A percentile compares a stretch with the other conserved stretches of the same genome.
These are phyloP conservation scores for Phaeomoniella chlamydospora DNA, from an alignment of 2,329 filamentous ascomycete genomes.

Conservation along the genomic window DNA sequence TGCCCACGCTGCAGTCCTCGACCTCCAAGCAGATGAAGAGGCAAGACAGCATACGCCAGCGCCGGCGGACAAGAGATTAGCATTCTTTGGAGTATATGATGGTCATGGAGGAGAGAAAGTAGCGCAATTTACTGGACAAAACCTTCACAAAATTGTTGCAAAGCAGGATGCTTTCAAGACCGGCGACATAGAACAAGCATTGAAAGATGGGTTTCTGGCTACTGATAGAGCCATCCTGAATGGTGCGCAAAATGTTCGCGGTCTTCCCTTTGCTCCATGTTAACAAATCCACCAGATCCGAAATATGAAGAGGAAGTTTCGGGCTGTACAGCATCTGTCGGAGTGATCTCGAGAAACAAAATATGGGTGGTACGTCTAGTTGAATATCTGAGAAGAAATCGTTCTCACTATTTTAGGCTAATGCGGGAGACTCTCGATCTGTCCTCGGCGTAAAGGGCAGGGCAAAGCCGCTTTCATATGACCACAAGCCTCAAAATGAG, in stretches of 20 bases:
- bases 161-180: constrained; percentile 90
- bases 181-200: constrained; percentile 82
- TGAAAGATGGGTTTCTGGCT: constrained; percentile 94
- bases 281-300: constrained; percentile 50
- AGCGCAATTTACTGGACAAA: constrained; percentile 78
- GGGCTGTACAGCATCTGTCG: constrained; percentile 89
- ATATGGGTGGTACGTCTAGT: constrained; percentile 72
- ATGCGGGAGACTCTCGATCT: constrained; percentile 89
- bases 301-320: constrained; percentile 97
- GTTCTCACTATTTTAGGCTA: constrained; percentile 50
- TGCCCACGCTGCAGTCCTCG: constrained; percentile 77
- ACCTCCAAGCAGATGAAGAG: constrained; percentile 54
- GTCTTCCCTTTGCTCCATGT: constrained; percentile 10
- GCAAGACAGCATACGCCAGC: constrained; percentile 41
- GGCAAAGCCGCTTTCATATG: constrained; percentile 95
- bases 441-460: constrained; percentile 93
- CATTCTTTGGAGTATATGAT: constrained; percentile 97
- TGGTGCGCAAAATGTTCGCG: constrained; percentile 58
- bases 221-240: constrained; percentile 92
- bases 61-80: constrained; percentile 57
- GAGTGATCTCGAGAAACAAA: constrained; percentile 76
- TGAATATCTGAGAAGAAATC: constrained; percentile 6
- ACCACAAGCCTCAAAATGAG: constrained; percentile 98
- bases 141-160: constrained; percentile 85
- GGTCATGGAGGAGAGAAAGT: constrained; percentile 96